Evolutionary conservation across 352 stramenopile species (phyloP), one percentile per base, ranked within the genome.

Genomic region (Phytophthora foliorum): DNA sequence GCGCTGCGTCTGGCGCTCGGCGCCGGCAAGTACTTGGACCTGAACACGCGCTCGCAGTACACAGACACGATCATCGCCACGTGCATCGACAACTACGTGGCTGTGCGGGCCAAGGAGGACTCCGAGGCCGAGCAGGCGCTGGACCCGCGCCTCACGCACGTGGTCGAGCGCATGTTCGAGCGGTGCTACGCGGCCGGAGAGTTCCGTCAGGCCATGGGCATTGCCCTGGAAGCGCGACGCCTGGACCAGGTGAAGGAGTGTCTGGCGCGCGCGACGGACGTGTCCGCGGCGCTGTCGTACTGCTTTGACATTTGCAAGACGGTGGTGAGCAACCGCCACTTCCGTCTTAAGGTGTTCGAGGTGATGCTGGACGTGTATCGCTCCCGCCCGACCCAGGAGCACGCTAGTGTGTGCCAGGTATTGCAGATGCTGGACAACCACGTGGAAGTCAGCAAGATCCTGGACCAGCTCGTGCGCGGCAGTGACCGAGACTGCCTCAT

Each of bases 161-260:
- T 99, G 58, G 96, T 99, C 2, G 94, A 99, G 69, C 89, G 92
- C 64, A 98, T 99, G 93, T 99, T 99, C 75, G 88, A 99, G 66
- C 88, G 96, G 48, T 99, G 97, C 77, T 99, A 98, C 76, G 67
- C 81, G 6, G 90, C 97, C 31, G 94, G 92, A 51, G 88, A 97
- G 58, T 99, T 95, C 74, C 93, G 93, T 61, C 97, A 99, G 77
- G 98, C 98, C 17, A 83, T 99, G 34, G 98, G 98, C 27, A 97
- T 99, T 55, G 97, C 98, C 2, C 84, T 99, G 17, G 98, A 99
- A 74, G 78, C 96, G 44, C 86, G 90, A 50, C 93, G 98, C 38
- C 83, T 98, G 7, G 91, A 98, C 57, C 97, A 99, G 69, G 87
- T 96, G 36, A 83, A 92, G 57, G 91, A 99, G 66, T 94, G 97